Evolutionary conservation across 148 eudicot genomes (phyloP), one percentile per base, ranked within the genome.

Genomic region (Polygonum aviculare): DNA sequence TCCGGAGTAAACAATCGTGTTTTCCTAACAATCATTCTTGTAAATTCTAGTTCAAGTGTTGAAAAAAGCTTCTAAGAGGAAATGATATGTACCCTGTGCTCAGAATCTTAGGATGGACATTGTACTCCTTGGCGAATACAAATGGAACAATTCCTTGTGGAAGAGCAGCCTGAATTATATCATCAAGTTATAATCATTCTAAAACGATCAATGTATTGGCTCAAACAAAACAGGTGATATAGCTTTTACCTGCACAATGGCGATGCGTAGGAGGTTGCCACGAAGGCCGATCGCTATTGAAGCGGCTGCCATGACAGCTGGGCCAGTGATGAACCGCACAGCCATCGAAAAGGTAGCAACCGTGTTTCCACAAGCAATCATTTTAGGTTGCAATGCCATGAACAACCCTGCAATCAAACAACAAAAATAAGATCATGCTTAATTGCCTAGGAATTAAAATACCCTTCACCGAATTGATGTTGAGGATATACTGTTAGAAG

Each of bases 231-330:
- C 0, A 67, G 38, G 72, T 11, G 41, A 67, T 31, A 38, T 6
- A 33, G 22, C 8, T 35, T 19, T 41, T 19, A 83, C 91, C 89
- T 88, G 91, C 52, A 88, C 91, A 44, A 88, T 88, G 7, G 91
- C 91, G 57, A 88, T 79, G 79, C 75, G 91, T 69, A 88, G 77
- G 36, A 88, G 83, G 15, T 74, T 79, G 10, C 91, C 91, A 10
- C 86, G 78, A 14, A 88, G 80, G 5, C 91, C 89, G 47, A 88
- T 71, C 0, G 89, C 91, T 26, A 86, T 74, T 0, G 91, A 88
- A 65, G 91, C 86, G 18, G 87, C 89, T 3, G 89, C 89, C 91
- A 88, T 88, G 18, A 88, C 91, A n/a, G 91, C 91, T 0, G 91
- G 91, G 7, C 91, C 91, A 0, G 83, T 78, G n/a, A 88, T 78